Evolutionary conservation across 1,284 basidiomycete species (phyloP), one percentile per base, ranked within the genome.

Genomic region (Fomitopsis palustris): DNA sequence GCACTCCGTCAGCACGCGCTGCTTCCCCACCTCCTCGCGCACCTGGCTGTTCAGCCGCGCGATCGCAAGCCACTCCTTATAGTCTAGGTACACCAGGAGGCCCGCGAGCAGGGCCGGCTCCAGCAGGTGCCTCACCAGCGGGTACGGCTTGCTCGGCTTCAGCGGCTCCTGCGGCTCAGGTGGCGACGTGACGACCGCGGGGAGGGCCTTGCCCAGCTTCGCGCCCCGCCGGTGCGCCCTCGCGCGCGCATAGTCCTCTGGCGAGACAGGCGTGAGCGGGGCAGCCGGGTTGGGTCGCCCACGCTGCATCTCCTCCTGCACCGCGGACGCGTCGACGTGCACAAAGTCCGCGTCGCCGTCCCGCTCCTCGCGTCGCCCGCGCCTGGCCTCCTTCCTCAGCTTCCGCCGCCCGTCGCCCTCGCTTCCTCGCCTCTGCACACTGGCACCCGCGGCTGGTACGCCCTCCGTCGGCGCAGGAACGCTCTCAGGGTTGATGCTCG

Each of bases 31-130:
- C 55, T 75, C 62, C 19, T 72, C 72, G 41, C 82, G 76, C 21
- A 87, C 76, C 43, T 75, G 75, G 69, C 84, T 83, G 65, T 80
- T 84, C 6, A 84, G 73, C 17, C 77, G 76, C 54, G 80, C 81
- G 19, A 92, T 71, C 14, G 76, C 70, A 60, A 83, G 80, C 87
- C 88, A 91, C 42, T 91, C 87, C 55, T 76, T 80, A 65, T 87
- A 91, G 10, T 82, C 75, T 45, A 92, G 68, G 65, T 81, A 85
- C 12, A 69, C 65, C 12, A 92, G 72, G n/a, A 92, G 66, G 2
- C 71, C 64, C 1, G 74, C 71, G 12, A 92, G 75, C 16, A 90
- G 71, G 25, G 72, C 70, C 0, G 80, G 74, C 42, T 83, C 70
- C 2, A 77, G 66, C 27, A 91, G 67, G 68, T 88, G 86, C 7